Evolutionary conservation across 495 filamentous ascomycete genomes (phyloP).

Genomic region (Penicillium macrosclerotiorum): DNA sequence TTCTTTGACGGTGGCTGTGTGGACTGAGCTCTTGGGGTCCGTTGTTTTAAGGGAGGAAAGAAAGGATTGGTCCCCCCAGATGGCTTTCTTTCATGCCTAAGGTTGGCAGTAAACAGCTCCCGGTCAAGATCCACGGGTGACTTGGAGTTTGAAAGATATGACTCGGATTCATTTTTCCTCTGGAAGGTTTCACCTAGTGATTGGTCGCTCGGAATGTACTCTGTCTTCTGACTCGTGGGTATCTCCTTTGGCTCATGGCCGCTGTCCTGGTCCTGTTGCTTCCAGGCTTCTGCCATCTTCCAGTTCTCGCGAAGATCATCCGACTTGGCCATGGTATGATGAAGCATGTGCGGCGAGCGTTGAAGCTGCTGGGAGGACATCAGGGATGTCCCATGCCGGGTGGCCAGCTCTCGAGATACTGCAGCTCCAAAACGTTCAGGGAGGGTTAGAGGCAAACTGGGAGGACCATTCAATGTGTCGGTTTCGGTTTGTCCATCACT

Average conservation of each 20-base stretch:
- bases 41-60: background rate
- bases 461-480: too few species aligned
- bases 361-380: slow-evolving; percentile 11
- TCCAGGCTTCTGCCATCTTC: slow-evolving; percentile 25
- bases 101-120: slow-evolving; percentile 27
- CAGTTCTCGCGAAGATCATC: slow-evolving; percentile 29
- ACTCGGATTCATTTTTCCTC: background rate
- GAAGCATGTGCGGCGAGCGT: slow-evolving; percentile 7
- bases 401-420: slow-evolving; percentile 32
- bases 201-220: background rate
- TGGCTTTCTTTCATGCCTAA: slow-evolving; percentile 20
- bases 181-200: background rate
- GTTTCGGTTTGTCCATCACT: background rate
- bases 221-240: background rate
- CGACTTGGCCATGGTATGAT: slow-evolving; percentile 15
- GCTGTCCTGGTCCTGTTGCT: slow-evolving; percentile 16
- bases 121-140: slow-evolving; percentile 26
- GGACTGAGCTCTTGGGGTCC: too few species aligned
- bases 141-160: background rate
- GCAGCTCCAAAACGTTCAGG: slow-evolving; percentile 35
- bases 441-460: slow-evolving; percentile 24
- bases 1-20: too few species aligned
- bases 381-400: slow-evolving; percentile 28
- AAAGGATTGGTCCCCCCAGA: background rate
- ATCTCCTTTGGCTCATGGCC: background rate